Evolutionary conservation across 2,329 filamentous ascomycete species (phyloP).

Genomic region (Fusarium neocosmosporiellum): DNA sequence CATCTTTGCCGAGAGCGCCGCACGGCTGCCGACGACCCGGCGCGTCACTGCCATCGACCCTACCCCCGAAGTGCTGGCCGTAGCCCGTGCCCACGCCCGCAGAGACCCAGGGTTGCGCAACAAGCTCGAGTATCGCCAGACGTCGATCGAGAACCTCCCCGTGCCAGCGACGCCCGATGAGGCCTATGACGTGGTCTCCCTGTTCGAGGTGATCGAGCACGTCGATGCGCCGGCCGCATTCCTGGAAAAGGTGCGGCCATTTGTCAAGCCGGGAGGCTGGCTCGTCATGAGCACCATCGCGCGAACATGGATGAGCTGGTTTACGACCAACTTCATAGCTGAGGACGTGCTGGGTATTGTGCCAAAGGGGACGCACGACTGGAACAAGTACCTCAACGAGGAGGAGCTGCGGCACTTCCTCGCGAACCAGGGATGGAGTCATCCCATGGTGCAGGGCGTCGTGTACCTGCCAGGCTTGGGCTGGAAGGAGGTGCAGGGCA

Average conservation of each 20-base stretch:
- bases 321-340: slow-evolving; percentile 91
- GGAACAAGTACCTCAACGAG: slow-evolving; percentile 94
- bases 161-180: slow-evolving; percentile 51
- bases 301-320: slow-evolving; percentile 86
- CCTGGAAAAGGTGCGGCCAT: slow-evolving; percentile 75
- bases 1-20: slow-evolving; percentile 92
- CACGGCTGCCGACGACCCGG: slow-evolving; percentile 71
- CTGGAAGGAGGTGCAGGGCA: slow-evolving; percentile 84
- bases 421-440: slow-evolving; percentile 67
- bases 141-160: slow-evolving; percentile 77
- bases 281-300: slow-evolving; percentile 93
- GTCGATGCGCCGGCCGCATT: slow-evolving; percentile 82
- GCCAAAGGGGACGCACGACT: slow-evolving; percentile 93
- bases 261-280: slow-evolving; percentile 93
- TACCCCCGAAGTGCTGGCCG: slow-evolving; percentile 75
- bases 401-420: slow-evolving; percentile 75
- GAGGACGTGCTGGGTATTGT: slow-evolving; percentile 91
- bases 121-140: slow-evolving; percentile 79
- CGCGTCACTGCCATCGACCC: slow-evolving; percentile 83
- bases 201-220: slow-evolving; percentile 97
- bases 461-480: slow-evolving; percentile 91
- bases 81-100: slow-evolving; percentile 81
- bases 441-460: slow-evolving; percentile 77
- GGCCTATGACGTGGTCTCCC: slow-evolving; percentile 81
- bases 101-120: slow-evolving; percentile 75